These are phyloP conservation scores for Kwoniella sp. DNA, from an alignment of 768 basidiomycete species.

Conservation along the genomic window DNA sequence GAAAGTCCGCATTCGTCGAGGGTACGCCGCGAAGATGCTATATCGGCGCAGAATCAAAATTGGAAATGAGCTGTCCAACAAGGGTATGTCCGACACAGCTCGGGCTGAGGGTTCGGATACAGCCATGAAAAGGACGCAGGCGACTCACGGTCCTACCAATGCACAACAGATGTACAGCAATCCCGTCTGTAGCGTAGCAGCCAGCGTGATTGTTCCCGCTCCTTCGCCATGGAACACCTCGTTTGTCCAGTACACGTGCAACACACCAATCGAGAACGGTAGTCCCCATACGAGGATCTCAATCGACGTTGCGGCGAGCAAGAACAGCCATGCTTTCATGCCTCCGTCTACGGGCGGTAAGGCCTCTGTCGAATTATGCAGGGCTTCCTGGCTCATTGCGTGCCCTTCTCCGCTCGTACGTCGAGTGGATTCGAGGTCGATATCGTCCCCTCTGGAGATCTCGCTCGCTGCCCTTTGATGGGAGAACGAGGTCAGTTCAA, in stretches of 20 bases:
- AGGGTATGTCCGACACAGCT: not conserved
- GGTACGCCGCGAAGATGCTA: constrained; percentile 36
- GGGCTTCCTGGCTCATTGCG: not conserved
- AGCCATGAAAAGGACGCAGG: not conserved
- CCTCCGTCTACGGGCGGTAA: constrained; percentile 38
- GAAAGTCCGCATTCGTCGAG: constrained; percentile 25
- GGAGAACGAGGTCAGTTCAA: not conserved
- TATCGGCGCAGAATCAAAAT: not conserved
- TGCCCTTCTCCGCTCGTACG: not conserved
- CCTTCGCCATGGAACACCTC: constrained; percentile 35
- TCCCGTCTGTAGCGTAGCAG: constrained; percentile 50
- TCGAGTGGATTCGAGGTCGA: not conserved
- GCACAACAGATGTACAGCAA: constrained; percentile 41
- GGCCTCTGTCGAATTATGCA: constrained; percentile 8
- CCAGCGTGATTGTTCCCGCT: constrained; percentile 40
- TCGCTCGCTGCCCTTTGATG: not conserved
- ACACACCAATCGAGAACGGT: constrained; percentile 50
- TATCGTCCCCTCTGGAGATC: not conserved
- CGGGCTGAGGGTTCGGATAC: not conserved
- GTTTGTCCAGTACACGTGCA: constrained; percentile 49
- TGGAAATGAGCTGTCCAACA: not conserved
- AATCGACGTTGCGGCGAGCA: constrained; percentile 43
- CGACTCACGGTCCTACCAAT: constrained; percentile 47
- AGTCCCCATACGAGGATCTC: constrained; percentile 49
- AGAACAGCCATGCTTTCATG: constrained; percentile 43